A percentile compares a stretch with the other conserved stretches of the same genome.
These are phyloP conservation scores for Jamesozyma lodderae DNA, from an alignment of 805 yeast species.

Conservation along the genomic window DNA sequence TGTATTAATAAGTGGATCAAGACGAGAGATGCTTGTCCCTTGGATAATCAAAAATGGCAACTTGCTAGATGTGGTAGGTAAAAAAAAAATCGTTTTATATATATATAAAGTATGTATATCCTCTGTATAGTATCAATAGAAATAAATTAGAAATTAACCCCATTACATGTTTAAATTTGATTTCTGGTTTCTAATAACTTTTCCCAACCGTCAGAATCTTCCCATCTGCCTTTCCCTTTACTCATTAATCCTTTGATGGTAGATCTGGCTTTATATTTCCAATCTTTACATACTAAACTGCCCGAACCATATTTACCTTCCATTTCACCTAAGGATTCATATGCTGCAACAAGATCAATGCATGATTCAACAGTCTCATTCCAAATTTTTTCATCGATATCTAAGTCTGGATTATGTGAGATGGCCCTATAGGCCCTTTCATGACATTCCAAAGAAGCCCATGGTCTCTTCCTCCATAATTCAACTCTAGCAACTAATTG, in stretches of 20 bases:
- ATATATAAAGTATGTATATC: background rate
- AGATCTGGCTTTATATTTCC: constrained; percentile 78
- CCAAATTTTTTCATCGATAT: constrained; percentile 56
- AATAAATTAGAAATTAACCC: background rate
- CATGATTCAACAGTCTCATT: constrained; percentile 72
- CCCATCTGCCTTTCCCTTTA: constrained; percentile 74
- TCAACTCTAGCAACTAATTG: constrained; percentile 77
- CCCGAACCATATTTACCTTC: constrained; percentile 75
- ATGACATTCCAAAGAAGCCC: constrained; percentile 77
- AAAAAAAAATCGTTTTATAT: constrained; percentile 4
- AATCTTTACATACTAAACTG: constrained; percentile 80
- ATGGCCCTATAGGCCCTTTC: constrained; percentile 80
- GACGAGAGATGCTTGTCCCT: constrained; percentile 92
- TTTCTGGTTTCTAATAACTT: constrained; percentile 38
- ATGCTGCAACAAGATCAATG: constrained; percentile 72
- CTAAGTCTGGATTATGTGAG: constrained; percentile 54
- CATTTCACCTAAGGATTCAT: constrained; percentile 76
- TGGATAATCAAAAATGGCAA: constrained; percentile 89
- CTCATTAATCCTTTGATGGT: constrained; percentile 67
- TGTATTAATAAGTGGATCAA: constrained; percentile 93
- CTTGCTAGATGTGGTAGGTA: constrained; percentile 64
- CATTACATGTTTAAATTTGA: constrained; percentile 14
- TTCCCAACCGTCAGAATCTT: constrained; percentile 70
- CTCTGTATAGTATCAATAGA: background rate
- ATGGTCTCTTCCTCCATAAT: constrained; percentile 77